Percentiles rank a stretch among this genome's conserved stretches.
Evolutionary conservation across 257 asterid genomes (phyloP).

Genomic region (Verbena officinalis): DNA sequence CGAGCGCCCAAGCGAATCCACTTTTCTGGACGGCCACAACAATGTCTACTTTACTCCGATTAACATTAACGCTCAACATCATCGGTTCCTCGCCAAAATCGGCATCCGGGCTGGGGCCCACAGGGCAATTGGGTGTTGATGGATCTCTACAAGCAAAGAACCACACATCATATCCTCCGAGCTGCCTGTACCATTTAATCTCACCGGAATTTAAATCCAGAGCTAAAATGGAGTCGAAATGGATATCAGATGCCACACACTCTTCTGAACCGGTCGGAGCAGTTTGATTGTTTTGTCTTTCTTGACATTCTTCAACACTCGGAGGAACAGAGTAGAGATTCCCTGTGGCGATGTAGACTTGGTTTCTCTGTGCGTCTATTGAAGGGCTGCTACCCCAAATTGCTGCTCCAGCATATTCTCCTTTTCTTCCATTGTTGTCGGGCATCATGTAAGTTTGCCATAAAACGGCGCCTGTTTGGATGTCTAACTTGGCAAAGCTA

Average conservation of each 20-base stretch:
- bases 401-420: conserved; percentile 53
- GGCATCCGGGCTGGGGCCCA: conserved; percentile 49
- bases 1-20: conserved; percentile 59
- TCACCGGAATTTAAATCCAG: conserved; percentile 41
- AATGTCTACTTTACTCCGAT: conserved; percentile 34
- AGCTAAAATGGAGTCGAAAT: conserved; percentile 44
- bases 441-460: conserved; percentile 57
- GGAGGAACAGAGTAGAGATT: conserved; percentile 50
- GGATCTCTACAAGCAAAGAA: conserved; percentile 37
- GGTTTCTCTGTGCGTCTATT: conserved; percentile 41
- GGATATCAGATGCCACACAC: conserved; percentile 46
- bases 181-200: conserved; percentile 45
- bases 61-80: conserved; percentile 39
- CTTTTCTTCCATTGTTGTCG: conserved; percentile 38
- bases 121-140: conserved; percentile 43
- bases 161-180: conserved; percentile 60
- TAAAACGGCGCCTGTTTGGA: conserved; percentile 37
- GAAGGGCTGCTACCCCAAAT: conserved; percentile 70
- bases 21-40: conserved; percentile 60
- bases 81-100: conserved; percentile 64
- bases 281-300: conserved; percentile 36
- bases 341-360: conserved; percentile 55
- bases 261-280: conserved; percentile 31
- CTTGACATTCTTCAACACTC: conserved; percentile 38
- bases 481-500: conserved; percentile 50